Evolutionary conservation across 306 rosid species (phyloP), one percentile per base, ranked within the genome.

Genomic region (Pyrus betulifolia): DNA sequence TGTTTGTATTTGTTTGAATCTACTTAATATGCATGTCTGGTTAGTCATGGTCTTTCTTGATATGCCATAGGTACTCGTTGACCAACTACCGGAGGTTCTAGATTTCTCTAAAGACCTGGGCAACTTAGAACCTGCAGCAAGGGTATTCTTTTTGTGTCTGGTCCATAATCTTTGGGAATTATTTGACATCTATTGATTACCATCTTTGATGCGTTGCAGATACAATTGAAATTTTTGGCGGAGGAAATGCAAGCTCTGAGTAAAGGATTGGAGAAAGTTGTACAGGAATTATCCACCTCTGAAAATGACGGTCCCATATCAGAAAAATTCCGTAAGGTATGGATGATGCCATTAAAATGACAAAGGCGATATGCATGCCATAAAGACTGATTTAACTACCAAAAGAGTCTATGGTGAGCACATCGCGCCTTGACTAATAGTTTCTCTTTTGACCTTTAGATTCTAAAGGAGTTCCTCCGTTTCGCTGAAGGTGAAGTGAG

Each of bases 241-340:
- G 98, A 93, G 84, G 98, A 93, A 87, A 93, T 93, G 98, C 98
- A 91, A 86, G 89, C 97, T 64, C 74, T 93, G 80, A 89, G 89
- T 90, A 93, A 91, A 84, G 98, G 98, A 75, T 83, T 93, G 84
- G 98, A 93, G 91, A 88, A 88, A 84, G 89, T 93, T 73, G 80
- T 88, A 22, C 90, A 88, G 83, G 98, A 93, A 87, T 75, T 93
- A 73, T 89, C 98, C 46, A 79, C 75, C 51, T 87, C 98, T 61
- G 93, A 91, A 80, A 89, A 78, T 77, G 98, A 93, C 78, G 97
- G 98, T 57, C 96, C 92, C 17, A 86, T 93, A 79, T 88, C 97
- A 44, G 88, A 85, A 76, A 85, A 79, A 68, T 93, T 93, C 84
- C 77, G 86, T 44, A 88, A 84, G 96, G 98, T 89, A 77, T 75